Base-by-base conservation (phyloP, 2,329 filamentous ascomycete species). In the Gaeumannomyces sp. region DNA sequence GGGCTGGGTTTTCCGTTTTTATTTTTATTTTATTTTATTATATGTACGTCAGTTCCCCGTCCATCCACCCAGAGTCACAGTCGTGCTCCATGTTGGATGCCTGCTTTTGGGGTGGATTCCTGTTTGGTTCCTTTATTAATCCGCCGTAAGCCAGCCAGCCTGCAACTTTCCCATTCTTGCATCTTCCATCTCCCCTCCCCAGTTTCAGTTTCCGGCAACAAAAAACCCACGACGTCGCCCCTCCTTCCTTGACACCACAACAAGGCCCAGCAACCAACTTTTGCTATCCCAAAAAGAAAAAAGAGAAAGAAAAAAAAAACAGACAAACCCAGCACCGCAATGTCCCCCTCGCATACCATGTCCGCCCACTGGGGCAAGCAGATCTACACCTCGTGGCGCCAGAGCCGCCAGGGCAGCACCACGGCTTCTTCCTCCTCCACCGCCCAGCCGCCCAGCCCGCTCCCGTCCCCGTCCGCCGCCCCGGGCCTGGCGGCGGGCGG, bases 261-360 rank as follows among this genome's bases (percentile, higher is more conserved):
- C 11, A 16, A n/a, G n/a, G n/a, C n/a, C n/a, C n/a, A n/a, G n/a
- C n/a, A n/a, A n/a, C n/a, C n/a, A n/a, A n/a, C n/a, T n/a, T n/a
- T n/a, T n/a, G n/a, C n/a, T n/a, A 7, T 8, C 2, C 7, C 28
- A 59, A 5, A 7, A 14, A 19, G 14, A 60, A 60, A 60, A 59
- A 31, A 29, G 6, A 25, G n/a, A 35, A 35, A 35, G 14, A 35
- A 25, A 60, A 33, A 35, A 60, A n/a, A 60, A 60, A 5, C 19
- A 4, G 11, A 7, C 14, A 35, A 25, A 8, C 58, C 10, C 22
- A 31, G 76, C 68, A n/a, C n/a, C n/a, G n/a, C n/a, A 57, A 86
- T 86, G 84, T 80, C 83, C 64, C 83, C 83, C 62, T 85, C 84
- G 53, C 84, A 86, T 76, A 85, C 84, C 68, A 85, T 86, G 80